phyloP scores from a whole-genome alignment of 306 rosid species.

The Glycine tomentella region DNA sequence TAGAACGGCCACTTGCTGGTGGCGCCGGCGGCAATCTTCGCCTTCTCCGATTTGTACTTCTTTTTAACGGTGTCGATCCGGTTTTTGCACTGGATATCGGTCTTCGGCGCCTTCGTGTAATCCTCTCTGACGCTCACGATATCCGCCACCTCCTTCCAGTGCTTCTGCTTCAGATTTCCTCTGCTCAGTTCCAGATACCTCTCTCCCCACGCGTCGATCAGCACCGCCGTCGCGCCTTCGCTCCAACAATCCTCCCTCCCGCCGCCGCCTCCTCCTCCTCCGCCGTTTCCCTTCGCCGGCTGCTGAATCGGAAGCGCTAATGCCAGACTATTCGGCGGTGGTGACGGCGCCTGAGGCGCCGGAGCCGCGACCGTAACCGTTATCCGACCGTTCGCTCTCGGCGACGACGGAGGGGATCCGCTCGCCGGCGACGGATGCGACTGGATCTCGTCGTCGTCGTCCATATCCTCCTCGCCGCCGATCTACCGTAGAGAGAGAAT shows the following conservation, averaged over 20 bases:
- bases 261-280: constrained; percentile 39
- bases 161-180: constrained; percentile 96
- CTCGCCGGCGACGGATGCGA: constrained; percentile 71
- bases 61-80: constrained; percentile 97
- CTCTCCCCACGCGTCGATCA: constrained; percentile 99
- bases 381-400: constrained; percentile 67
- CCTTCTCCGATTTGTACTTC: constrained; percentile 90
- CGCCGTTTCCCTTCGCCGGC: constrained; percentile 49
- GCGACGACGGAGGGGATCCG: constrained; percentile 72
- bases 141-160: constrained; percentile 98
- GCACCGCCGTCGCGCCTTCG: constrained; percentile 88
- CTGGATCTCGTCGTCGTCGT: constrained; percentile 85
- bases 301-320: constrained; percentile 76
- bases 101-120: constrained; percentile 69
- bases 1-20: constrained; percentile 88
- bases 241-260: constrained; percentile 99
- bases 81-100: constrained; percentile 96
- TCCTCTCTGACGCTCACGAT: constrained; percentile 83
- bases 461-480: constrained; percentile 61
- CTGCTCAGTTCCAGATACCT: constrained; percentile 92
- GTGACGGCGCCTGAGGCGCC: constrained; percentile 49
- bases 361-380: constrained; percentile 89
- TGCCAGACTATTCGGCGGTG: constrained; percentile 56
- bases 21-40: constrained; percentile 66
- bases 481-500: constrained; percentile 44